Conservation (phyloP, 2,329 filamentous ascomycete genomes). For the Pleoardoris graminearum region DNA sequence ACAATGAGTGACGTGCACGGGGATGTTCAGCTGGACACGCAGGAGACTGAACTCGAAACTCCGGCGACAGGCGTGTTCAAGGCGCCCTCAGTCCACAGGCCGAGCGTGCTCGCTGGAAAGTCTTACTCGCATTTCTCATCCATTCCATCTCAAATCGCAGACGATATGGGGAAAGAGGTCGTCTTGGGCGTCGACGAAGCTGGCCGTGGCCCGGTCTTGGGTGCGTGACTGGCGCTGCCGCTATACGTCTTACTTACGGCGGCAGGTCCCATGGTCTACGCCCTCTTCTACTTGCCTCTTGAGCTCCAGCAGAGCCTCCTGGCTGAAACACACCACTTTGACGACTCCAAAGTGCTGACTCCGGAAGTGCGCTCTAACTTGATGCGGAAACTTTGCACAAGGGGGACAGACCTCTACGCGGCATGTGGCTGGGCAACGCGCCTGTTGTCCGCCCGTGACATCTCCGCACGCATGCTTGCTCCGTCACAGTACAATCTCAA, state of each 20-base stretch:
- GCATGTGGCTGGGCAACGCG: constrained; percentile 83
- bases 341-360: constrained; percentile 92
- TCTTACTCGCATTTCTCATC: constrained; percentile 55
- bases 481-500: constrained; percentile 82
- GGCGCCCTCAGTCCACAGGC: constrained; percentile 51
- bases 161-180: constrained; percentile 61
- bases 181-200: constrained; percentile 92
- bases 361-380: constrained; percentile 75
- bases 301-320: constrained; percentile 72
- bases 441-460: constrained; percentile 80
- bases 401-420: constrained; percentile 59
- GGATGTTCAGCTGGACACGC: constrained; percentile 40
- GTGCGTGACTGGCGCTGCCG: constrained; percentile 52
- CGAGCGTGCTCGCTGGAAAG: constrained; percentile 46
- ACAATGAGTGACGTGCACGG: constrained; percentile 35
- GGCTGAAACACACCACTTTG: constrained; percentile 78
- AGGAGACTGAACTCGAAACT: constrained; percentile 43
- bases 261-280: constrained; percentile 67
- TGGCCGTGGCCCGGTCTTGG: constrained; percentile 89
- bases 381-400: constrained; percentile 71
- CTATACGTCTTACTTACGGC: constrained; percentile 18
- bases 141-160: constrained; percentile 46
- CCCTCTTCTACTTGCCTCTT: constrained; percentile 70
- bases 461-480: constrained; percentile 75
- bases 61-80: constrained; percentile 49